These are phyloP conservation scores for Magnolia sinica DNA, from an alignment of 164 flowering plant species.

Conservation along the genomic window DNA sequence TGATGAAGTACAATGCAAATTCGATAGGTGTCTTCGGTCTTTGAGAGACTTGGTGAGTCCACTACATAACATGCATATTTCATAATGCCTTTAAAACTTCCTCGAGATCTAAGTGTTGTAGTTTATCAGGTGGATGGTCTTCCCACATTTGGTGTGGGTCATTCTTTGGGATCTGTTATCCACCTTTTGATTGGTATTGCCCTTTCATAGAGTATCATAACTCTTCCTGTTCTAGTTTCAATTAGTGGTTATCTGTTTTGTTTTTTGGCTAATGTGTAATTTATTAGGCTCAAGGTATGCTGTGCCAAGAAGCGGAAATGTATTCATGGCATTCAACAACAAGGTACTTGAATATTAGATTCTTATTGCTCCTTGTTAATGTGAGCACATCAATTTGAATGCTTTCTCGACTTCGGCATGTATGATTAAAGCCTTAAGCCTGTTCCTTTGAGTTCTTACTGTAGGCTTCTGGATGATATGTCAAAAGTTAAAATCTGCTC, in stretches of 20 bases:
- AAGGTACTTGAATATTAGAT: constrained; percentile 44
- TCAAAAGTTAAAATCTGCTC: no score
- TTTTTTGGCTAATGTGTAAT: neutral
- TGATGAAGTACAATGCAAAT: constrained; percentile 93
- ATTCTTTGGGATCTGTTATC: constrained; percentile 88
- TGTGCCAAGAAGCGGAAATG: constrained; percentile 79
- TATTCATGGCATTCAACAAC: constrained; percentile 84
- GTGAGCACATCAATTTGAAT: no score
- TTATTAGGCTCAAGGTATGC: constrained; percentile 87
- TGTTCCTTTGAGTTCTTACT: no score
- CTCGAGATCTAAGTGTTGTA: neutral
- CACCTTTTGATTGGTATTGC: constrained; percentile 82
- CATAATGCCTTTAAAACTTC: neutral
- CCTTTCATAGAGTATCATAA: neutral
- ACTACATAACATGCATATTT: neutral
- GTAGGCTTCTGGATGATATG: no score
- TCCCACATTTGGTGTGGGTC: constrained; percentile 90
- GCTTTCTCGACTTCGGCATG: no score
- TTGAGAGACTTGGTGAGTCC: constrained; percentile 63
- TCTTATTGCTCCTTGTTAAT: neutral
- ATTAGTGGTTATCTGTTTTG: constrained; percentile 2
- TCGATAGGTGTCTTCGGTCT: constrained; percentile 73
- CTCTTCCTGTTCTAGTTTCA: neutral
- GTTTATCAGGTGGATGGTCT: constrained; percentile 54
- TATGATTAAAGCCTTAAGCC: no score